Evolutionary conservation across 345 rosid genomes (phyloP).

Genomic region (Rhizophora apiculata): DNA sequence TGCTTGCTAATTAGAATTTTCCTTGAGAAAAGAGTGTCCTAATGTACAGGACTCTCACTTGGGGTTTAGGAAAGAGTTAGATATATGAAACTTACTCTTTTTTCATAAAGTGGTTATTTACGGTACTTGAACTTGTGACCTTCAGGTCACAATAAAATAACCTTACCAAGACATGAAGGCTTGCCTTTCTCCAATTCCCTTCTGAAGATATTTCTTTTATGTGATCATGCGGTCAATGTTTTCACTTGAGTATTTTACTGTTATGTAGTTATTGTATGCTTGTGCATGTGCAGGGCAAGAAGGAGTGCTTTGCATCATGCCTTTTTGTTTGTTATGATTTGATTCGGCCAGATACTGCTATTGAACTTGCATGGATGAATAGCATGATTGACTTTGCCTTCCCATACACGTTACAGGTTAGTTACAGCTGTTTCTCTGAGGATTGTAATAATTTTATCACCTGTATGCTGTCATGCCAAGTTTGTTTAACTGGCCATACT

Average conservation of each 20-base stretch:
- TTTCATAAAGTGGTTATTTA: no score
- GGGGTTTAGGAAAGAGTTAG: no score
- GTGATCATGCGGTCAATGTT: not conserved
- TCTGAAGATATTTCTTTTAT: no score
- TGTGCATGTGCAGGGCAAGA: slow-evolving; percentile 54
- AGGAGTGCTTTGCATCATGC: slow-evolving; percentile 92
- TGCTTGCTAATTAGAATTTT: no score
- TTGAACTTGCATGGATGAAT: slow-evolving; percentile 91
- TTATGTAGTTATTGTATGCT: not conserved
- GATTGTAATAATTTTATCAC: not conserved
- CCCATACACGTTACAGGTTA: slow-evolving; percentile 49
- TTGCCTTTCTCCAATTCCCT: no score
- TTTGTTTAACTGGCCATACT: not conserved
- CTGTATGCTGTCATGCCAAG: not conserved
- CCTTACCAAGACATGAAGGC: no score
- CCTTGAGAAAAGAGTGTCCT: no score
- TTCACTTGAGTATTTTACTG: not conserved
- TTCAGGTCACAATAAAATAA: no score
- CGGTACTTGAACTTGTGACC: no score
- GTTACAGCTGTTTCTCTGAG: not conserved
- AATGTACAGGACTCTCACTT: no score
- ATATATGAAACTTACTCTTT: no score
- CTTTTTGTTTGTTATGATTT: slow-evolving; percentile 92
- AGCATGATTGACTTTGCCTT: slow-evolving; percentile 82
- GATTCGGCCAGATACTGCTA: slow-evolving; percentile 73